Base-by-base conservation (phyloP, 2,329 filamentous ascomycete species). In the Raffaelea ambrosiae region DNA sequence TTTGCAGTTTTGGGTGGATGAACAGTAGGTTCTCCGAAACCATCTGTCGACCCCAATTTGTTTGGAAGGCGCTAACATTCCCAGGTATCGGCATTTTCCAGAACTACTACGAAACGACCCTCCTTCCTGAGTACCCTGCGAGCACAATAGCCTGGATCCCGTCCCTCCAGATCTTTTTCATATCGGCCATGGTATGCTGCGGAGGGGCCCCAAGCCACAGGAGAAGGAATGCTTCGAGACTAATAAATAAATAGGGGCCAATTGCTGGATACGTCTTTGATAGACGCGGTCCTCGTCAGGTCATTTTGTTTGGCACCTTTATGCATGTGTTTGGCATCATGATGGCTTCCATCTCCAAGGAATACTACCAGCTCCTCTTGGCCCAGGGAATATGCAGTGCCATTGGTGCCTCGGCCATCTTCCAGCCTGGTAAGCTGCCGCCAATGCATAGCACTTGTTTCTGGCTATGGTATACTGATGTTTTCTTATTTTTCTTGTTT, bases 141-240 rank as follows among this genome's bases (percentile, higher is more conserved):
- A 76, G 73, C 47, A 73, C 73, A 0, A 66, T 83, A n/a, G 66
- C 77, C n/a, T 83, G 78, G 79, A 81, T 82, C 42, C 70, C 75
- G 0, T 76, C 76, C 1, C 58, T 81, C 14, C 50, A 55, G 19
- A 47, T 53, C 44, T 55, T 54, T 18, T 54, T 77, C 57, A 71
- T 83, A 67, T 74, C 75, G 56, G 65, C 59, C 21, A 60, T 65
- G 55, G 66, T 68, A 51, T 21, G 54, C 4, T 16, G n/a, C n/a
- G n/a, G n/a, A n/a, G n/a, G n/a, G n/a, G 9, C 54, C 41, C n/a
- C 7, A 29, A 29, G 13, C 26, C 26, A 29, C 26, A 7, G 26
- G 26, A 7, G n/a, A n/a, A n/a, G 13, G 26, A 29, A 29, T 38
- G 13, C 16, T 14, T 10, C 35, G 7, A n/a, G 8, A n/a, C 3